Evolutionary conservation across 306 rosid genomes (phyloP).

Genomic region (Sindora glabra): DNA sequence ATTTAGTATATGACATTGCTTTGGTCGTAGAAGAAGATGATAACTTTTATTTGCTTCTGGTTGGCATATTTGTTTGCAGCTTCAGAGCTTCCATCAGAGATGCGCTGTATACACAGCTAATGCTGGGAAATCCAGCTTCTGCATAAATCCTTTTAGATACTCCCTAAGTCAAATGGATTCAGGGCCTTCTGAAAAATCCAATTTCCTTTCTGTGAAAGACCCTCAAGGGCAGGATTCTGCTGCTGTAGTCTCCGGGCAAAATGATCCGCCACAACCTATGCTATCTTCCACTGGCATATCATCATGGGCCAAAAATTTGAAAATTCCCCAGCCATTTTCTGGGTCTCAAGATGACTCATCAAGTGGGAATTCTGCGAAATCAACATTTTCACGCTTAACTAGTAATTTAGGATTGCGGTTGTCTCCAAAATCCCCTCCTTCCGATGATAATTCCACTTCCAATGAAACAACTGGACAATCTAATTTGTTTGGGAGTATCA

Average conservation of each 20-base stretch:
- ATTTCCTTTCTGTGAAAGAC: slow-evolving; percentile 29
- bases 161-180: slow-evolving; percentile 53
- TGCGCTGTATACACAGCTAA: slow-evolving; percentile 19
- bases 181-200: slow-evolving; percentile 38
- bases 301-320: slow-evolving; percentile 86
- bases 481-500: slow-evolving; percentile 67
- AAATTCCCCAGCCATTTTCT: slow-evolving; percentile 59
- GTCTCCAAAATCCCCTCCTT: slow-evolving; percentile 68
- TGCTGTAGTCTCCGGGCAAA: slow-evolving; percentile 31
- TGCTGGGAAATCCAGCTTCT: slow-evolving; percentile 24
- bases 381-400: slow-evolving; percentile 79
- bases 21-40: neutral
- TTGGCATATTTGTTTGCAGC: neutral
- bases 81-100: slow-evolving; percentile 26
- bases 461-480: slow-evolving; percentile 50
- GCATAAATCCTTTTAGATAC: slow-evolving; percentile 14
- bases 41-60: neutral
- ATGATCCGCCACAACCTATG: slow-evolving; percentile 37
- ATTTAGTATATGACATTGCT: neutral
- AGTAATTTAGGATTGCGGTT: slow-evolving; percentile 72
- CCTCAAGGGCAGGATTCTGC: slow-evolving; percentile 29
- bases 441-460: slow-evolving; percentile 39
- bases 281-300: slow-evolving; percentile 56
- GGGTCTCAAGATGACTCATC: slow-evolving; percentile 58
- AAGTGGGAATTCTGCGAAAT: slow-evolving; percentile 61